phyloP scores from a whole-genome alignment of 179 eudicot genomes.

The Gypsophila paniculata region DNA sequence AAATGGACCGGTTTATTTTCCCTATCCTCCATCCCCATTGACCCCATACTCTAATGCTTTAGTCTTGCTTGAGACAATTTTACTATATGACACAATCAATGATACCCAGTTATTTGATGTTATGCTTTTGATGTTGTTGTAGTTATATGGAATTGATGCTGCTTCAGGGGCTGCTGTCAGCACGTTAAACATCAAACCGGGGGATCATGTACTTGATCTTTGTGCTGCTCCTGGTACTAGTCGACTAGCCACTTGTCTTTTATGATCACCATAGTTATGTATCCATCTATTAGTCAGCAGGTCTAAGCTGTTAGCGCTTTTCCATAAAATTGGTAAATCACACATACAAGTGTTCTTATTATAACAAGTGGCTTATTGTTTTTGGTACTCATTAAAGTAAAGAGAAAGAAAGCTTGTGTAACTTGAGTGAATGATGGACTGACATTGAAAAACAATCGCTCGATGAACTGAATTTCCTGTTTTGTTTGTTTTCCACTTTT shows the following conservation, averaged over 20 bases:
- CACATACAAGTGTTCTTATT: not conserved
- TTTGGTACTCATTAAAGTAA: not conserved
- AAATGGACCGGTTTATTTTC: not conserved
- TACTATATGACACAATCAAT: not conserved
- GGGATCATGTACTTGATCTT: constrained; percentile 91
- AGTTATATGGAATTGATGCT: constrained; percentile 96
- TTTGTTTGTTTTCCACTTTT: constrained; percentile 9
- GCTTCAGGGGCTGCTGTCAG: constrained; percentile 95
- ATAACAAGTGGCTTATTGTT: not conserved
- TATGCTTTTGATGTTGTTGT: constrained; percentile 19
- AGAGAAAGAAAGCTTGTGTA: not conserved
- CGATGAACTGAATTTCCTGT: not conserved
- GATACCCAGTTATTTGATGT: not conserved
- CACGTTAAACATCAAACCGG: constrained; percentile 55
- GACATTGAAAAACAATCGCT: not conserved
- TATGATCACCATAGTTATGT: not conserved
- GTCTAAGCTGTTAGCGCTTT: not conserved
- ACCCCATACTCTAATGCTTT: not conserved
- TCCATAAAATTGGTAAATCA: not conserved
- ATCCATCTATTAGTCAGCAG: not conserved
- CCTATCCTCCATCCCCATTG: not conserved
- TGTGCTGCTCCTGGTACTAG: constrained; percentile 92
- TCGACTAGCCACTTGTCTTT: not conserved
- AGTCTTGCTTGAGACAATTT: not conserved
- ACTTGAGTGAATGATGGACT: not conserved